Evolutionary conservation across 2,329 filamentous ascomycete genomes (phyloP).

Genomic region (Neophaeococcomyces aloes): DNA sequence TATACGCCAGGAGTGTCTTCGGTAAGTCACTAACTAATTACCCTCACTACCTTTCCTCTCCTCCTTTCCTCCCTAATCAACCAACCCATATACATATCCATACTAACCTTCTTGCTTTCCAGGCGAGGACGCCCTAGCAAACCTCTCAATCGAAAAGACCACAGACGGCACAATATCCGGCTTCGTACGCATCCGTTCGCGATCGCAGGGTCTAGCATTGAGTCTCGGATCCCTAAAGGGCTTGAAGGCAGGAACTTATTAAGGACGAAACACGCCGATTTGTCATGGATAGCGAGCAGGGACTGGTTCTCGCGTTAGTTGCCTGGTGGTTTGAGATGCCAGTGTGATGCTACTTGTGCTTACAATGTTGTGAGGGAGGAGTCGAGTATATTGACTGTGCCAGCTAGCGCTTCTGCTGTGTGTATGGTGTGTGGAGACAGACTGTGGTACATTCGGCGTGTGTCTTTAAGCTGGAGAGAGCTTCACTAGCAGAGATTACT

Average conservation of each 20-base stretch:
- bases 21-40: constrained; percentile 59
- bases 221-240: constrained; percentile 93
- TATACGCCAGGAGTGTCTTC: constrained; percentile 94
- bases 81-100: constrained; percentile 9
- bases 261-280: not conserved
- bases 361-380: too few relatives aligned
- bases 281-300: too few relatives aligned
- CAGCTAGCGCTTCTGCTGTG: too few relatives aligned
- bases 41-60: not conserved
- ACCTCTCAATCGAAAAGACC: constrained; percentile 95
- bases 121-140: constrained; percentile 98
- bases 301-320: too few relatives aligned
- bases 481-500: too few relatives aligned
- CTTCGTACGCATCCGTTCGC: constrained; percentile 94
- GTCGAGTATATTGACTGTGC: too few relatives aligned
- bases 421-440: too few relatives aligned
- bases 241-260: constrained; percentile 55
- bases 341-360: too few relatives aligned
- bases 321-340: too few relatives aligned
- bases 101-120: constrained; percentile 13
- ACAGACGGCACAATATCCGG: constrained; percentile 91
- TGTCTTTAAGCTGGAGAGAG: too few relatives aligned
- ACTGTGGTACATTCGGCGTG: too few relatives aligned
- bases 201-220: constrained; percentile 86
- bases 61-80: not conserved